These are phyloP conservation scores for Chaetomium cochliodes DNA, from an alignment of 495 filamentous ascomycete genomes.

Conservation along the genomic window DNA sequence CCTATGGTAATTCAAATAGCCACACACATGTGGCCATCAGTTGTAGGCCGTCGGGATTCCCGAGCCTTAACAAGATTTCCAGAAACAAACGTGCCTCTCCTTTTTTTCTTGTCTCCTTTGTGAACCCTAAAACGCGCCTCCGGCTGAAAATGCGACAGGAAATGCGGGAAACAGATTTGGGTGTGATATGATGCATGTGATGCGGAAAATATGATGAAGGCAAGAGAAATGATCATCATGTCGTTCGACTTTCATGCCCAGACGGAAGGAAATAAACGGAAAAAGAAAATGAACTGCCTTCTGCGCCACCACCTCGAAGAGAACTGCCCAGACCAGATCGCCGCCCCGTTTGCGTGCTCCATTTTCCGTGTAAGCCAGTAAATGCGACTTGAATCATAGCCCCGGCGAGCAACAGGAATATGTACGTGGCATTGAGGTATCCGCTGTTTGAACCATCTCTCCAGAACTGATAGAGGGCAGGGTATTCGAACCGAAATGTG, in stretches of 20 bases:
- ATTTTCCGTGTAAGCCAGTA: constrained; percentile 4
- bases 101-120: not conserved
- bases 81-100: constrained; percentile 4
- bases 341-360: constrained; percentile 12
- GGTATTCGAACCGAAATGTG: constrained; percentile 18
- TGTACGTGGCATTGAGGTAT: constrained; percentile 5
- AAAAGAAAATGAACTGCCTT: constrained; percentile 15
- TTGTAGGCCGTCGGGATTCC: not conserved
- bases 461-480: constrained; percentile 1
- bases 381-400: constrained; percentile 12
- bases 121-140: not conserved
- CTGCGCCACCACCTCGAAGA: constrained; percentile 20
- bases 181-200: constrained; percentile 1
- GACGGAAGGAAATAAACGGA: constrained; percentile 7
- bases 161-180: not conserved
- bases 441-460: constrained; percentile 10
- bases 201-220: constrained; percentile 17
- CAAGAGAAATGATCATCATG: constrained; percentile 24
- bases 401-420: constrained; percentile 9
- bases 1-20: constrained; percentile 3
- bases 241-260: constrained; percentile 24
- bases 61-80: not conserved
- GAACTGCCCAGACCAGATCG: constrained; percentile 2
- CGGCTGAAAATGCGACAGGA: constrained; percentile 11
- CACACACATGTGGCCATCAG: constrained; percentile 1